Conservation (phyloP, 495 filamentous ascomycete genomes). For the Penicillium mononematosum region DNA sequence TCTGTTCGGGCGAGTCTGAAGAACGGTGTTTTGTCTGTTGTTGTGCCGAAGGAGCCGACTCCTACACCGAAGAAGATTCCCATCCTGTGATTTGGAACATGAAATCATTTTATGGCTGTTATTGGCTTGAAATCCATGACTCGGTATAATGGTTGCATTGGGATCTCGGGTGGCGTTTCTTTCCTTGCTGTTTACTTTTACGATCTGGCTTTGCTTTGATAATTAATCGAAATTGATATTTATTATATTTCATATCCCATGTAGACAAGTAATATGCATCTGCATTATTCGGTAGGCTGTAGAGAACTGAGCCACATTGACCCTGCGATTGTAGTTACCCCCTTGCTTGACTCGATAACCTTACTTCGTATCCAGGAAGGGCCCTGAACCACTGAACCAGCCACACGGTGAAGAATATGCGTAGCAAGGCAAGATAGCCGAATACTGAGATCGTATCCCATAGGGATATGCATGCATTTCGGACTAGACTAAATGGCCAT, state of each 20-base stretch:
- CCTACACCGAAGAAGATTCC: constrained; percentile 52
- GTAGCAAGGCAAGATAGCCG: background rate
- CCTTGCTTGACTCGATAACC: constrained; percentile 9
- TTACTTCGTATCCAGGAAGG: background rate
- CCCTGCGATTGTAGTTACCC: background rate
- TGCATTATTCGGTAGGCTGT: background rate
- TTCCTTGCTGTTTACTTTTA: background rate
- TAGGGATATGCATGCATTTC: constrained; percentile 1
- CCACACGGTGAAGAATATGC: background rate
- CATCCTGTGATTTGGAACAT: constrained; percentile 46
- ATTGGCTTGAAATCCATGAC: background rate
- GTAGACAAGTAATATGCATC: constrained; percentile 6
- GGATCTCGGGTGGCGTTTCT: constrained; percentile 3
- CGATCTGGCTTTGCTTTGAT: background rate
- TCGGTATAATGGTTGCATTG: constrained; percentile 1
- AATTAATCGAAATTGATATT: constrained; percentile 1
- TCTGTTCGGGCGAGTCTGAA: constrained; percentile 70
- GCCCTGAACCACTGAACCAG: background rate
- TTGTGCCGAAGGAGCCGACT: constrained; percentile 73
- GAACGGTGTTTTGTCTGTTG: constrained; percentile 69
- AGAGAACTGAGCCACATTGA: background rate
- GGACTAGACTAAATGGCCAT: background rate
- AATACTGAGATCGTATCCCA: constrained; percentile 2
- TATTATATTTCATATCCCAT: background rate
- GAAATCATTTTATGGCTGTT: background rate